phyloP scores from a whole-genome alignment of 306 rosid species.

The Echinosophora koreensis region DNA sequence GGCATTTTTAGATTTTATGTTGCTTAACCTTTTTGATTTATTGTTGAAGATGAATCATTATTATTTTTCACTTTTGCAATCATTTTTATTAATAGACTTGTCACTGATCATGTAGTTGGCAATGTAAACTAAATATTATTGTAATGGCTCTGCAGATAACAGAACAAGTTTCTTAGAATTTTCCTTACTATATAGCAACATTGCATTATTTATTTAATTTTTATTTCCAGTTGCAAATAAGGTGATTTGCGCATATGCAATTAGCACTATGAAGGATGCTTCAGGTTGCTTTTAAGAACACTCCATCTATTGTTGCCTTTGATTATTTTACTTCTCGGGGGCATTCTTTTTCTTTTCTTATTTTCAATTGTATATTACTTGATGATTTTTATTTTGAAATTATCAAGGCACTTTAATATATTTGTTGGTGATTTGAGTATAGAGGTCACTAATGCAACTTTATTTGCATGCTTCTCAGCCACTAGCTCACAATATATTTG shows the following conservation, averaged over 20 bases:
- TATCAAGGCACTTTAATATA: conserved; percentile 72
- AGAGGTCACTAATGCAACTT: conserved; percentile 80
- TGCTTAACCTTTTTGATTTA: not conserved
- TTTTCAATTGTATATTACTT: conserved; percentile 50
- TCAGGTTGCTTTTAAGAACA: conserved; percentile 60
- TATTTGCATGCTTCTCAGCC: conserved; percentile 80
- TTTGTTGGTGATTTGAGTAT: conserved; percentile 80
- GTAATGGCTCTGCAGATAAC: conserved; percentile 12
- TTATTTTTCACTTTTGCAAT: conserved; percentile 23
- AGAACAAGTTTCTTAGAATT: conserved; percentile 10
- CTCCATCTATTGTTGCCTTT: conserved; percentile 34
- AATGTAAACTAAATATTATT: not conserved
- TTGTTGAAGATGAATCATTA: conserved; percentile 30
- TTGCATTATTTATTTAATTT: conserved; percentile 6
- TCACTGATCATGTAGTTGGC: conserved; percentile 25
- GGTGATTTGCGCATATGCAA: conserved; percentile 76
- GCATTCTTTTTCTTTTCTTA: conserved; percentile 39
- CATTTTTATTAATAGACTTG: conserved; percentile 2
- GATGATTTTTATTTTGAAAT: conserved; percentile 59
- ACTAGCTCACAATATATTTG: no score
- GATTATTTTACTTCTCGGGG: conserved; percentile 53
- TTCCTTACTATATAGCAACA: conserved; percentile 14
- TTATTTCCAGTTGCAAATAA: conserved; percentile 55
- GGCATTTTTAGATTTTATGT: no score
- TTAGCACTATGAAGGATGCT: conserved; percentile 63